Evolutionary conservation across 805 yeast genomes (phyloP).

Genomic region (Yarrowia yakushimensis): DNA sequence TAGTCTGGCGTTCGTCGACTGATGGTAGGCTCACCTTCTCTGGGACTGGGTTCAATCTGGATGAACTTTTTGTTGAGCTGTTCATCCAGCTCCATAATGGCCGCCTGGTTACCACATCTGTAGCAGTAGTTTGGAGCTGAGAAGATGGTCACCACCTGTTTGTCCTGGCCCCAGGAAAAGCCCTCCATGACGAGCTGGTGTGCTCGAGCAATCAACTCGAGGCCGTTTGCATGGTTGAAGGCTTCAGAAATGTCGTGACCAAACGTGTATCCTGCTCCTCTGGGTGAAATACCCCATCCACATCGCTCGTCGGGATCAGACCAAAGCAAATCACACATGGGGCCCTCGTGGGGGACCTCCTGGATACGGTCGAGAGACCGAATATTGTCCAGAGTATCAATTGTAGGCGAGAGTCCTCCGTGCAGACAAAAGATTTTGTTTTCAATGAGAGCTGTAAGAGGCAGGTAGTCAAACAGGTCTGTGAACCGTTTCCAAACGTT

Average conservation of each 20-base stretch:
- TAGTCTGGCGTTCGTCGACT: constrained; percentile 93
- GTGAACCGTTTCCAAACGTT: constrained; percentile 93
- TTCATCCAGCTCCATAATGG: constrained; percentile 97
- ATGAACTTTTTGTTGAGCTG: constrained; percentile 82
- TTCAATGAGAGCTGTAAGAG: constrained; percentile 92
- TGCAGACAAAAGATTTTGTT: constrained; percentile 90
- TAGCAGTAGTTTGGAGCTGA: constrained; percentile 96
- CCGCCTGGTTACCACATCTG: constrained; percentile 97
- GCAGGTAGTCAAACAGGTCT: constrained; percentile 90
- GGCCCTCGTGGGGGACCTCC: constrained; percentile 97
- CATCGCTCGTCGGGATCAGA: constrained; percentile 97
- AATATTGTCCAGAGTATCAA: constrained; percentile 91
- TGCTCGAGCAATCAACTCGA: constrained; percentile 86
- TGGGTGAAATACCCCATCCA: constrained; percentile 97
- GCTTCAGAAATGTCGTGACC: constrained; percentile 96
- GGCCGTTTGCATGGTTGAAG: constrained; percentile 88
- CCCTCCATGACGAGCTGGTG: constrained; percentile 99
- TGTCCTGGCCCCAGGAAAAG: constrained; percentile 91
- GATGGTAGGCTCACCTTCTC: constrained; percentile 97
- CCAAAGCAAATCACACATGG: constrained; percentile 96
- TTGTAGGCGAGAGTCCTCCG: constrained; percentile 95
- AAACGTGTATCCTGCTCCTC: constrained; percentile 99
- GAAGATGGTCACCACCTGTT: constrained; percentile 88
- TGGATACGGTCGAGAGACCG: constrained; percentile 89
- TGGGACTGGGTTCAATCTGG: constrained; percentile 88